Percentiles rank a stretch among this genome's conserved stretches.
Conservation (phyloP, 305 asterid genomes). For the Fraxinus platypoda region DNA sequence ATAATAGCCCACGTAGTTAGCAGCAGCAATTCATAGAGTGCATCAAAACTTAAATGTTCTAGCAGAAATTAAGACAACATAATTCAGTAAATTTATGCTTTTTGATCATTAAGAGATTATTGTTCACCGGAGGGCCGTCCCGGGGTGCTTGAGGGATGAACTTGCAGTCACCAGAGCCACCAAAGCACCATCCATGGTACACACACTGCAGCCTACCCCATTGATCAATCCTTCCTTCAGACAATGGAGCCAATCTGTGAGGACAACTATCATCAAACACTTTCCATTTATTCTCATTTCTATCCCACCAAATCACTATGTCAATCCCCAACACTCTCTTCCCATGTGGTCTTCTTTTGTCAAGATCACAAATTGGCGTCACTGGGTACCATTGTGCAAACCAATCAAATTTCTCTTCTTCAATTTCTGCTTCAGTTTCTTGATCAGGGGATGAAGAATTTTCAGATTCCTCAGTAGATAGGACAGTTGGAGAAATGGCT, state of each 20-base stretch:
- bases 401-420: constrained; percentile 74
- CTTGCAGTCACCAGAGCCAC: constrained; percentile 82
- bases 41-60: constrained; percentile 7
- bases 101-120: background rate
- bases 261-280: constrained; percentile 90
- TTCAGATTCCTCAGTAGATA: constrained; percentile 20
- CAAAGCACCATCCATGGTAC: constrained; percentile 95
- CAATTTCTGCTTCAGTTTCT: constrained; percentile 27
- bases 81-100: background rate
- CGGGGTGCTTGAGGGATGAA: constrained; percentile 92
- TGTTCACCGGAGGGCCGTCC: constrained; percentile 81
- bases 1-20: background rate
- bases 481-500: constrained; percentile 41
- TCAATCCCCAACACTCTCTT: constrained; percentile 84
- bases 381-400: constrained; percentile 84
- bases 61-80: constrained; percentile 1
- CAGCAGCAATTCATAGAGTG: background rate
- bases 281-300: constrained; percentile 74
- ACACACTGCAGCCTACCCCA: constrained; percentile 97
- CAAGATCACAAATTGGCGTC: constrained; percentile 80
- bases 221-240: constrained; percentile 95
- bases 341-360: constrained; percentile 84
- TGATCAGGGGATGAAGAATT: constrained; percentile 27
- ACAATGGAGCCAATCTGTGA: constrained; percentile 84
- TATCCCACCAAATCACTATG: constrained; percentile 87